Percentiles rank a stretch among this genome's conserved stretches.
These are phyloP conservation scores for Fusarium palustre DNA, from an alignment of 2,329 filamentous ascomycete species.

Conservation along the genomic window DNA sequence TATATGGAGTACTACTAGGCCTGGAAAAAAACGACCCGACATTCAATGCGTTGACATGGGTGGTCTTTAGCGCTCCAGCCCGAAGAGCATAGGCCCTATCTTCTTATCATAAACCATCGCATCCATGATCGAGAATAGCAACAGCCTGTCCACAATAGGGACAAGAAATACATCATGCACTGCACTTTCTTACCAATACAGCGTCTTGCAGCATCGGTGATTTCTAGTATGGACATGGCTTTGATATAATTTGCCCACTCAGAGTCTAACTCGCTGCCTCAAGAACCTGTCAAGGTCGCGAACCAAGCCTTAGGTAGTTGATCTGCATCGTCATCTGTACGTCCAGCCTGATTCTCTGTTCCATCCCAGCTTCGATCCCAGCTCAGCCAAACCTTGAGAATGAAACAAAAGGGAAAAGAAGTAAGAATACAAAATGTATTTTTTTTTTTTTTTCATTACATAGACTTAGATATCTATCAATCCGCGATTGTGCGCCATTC, in stretches of 20 bases:
- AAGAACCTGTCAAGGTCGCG: conserved; percentile 3
- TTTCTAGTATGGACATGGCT: neutral
- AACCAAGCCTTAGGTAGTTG: too few species aligned
- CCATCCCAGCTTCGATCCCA: neutral
- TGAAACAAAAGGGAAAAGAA: neutral
- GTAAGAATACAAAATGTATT: conserved; percentile 10
- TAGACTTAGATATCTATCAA: conserved; percentile 34
- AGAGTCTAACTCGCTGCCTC: conserved; percentile 13
- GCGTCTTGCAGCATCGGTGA: neutral
- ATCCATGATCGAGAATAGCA: conserved; percentile 8
- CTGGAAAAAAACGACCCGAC: neutral
- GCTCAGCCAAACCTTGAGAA: neutral
- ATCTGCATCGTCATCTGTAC: conserved; percentile 25
- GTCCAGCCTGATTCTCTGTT: conserved; percentile 1
- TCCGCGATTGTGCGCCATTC: conserved; percentile 32
- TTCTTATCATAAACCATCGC: conserved; percentile 28
- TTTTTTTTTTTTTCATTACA: conserved; percentile 34
- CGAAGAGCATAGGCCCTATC: conserved; percentile 31
- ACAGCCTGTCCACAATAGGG: neutral
- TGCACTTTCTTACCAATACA: neutral
- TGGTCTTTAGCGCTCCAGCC: conserved; percentile 9
- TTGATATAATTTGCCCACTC: neutral
- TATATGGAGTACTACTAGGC: neutral
- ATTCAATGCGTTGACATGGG: conserved; percentile 15
- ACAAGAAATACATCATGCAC: neutral